phyloP scores from a whole-genome alignment of 257 asterid genomes.

The Primulina huaijiensis region DNA sequence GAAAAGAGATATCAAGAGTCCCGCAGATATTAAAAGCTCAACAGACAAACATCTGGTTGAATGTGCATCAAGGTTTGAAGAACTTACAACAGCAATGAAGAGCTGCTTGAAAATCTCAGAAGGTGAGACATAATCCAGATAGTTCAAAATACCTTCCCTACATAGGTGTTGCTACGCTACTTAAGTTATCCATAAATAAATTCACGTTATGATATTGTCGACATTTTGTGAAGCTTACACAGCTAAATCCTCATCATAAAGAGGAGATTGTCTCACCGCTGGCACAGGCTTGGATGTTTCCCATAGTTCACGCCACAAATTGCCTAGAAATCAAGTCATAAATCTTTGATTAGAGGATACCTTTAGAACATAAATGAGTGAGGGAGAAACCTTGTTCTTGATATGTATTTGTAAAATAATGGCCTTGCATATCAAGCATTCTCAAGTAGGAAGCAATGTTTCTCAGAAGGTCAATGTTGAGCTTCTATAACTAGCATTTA shows the following conservation, averaged over 20 bases:
- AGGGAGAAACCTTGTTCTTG: not conserved
- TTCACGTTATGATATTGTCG: not conserved
- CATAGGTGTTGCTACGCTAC: constrained; percentile 25
- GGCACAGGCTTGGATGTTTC: constrained; percentile 94
- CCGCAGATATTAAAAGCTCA: not conserved
- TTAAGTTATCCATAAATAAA: constrained; percentile 9
- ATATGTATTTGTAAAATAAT: not conserved
- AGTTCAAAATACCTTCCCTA: constrained; percentile 85
- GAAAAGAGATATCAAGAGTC: constrained; percentile 20
- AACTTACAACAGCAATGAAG: constrained; percentile 76
- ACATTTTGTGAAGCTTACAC: constrained; percentile 61
- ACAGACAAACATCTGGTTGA: not conserved
- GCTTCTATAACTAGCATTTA: not conserved
- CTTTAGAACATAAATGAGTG: not conserved
- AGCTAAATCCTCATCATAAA: constrained; percentile 93
- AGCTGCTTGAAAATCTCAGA: constrained; percentile 84
- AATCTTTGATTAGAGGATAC: constrained; percentile 20
- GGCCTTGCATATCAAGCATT: not conserved
- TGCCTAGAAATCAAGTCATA: constrained; percentile 53
- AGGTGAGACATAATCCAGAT: constrained; percentile 66
- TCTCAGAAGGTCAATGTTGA: not conserved
- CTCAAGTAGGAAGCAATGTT: constrained; percentile 4
- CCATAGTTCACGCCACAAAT: constrained; percentile 99
- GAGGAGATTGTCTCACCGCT: constrained; percentile 86
- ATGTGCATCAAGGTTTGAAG: not conserved